Percentiles rank a stretch among this genome's conserved stretches.
Evolutionary conservation across 495 filamentous ascomycete genomes (phyloP).

Genomic region (Trichoderma erinaceum): DNA sequence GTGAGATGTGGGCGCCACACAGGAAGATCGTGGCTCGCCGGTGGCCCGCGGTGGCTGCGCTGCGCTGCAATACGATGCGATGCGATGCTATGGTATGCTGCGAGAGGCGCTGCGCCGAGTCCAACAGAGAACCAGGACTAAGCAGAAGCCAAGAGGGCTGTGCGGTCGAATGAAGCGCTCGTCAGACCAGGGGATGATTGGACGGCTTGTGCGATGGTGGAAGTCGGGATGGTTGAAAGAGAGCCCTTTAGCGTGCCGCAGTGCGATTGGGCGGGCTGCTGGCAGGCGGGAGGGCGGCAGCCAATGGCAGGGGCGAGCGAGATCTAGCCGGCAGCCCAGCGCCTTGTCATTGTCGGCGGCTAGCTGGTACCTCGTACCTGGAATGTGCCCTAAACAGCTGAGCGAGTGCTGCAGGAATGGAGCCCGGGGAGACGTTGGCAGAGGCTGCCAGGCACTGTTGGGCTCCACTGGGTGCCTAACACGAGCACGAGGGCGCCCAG

Average conservation of each 20-base stretch:
- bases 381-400: not conserved
- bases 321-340: constrained; percentile 5
- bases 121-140: not conserved
- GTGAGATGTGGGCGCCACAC: not conserved
- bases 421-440: not conserved
- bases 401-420: not conserved
- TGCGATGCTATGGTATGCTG: no score
- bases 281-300: not conserved
- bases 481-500: no score
- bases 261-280: constrained; percentile 5
- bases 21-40: no score
- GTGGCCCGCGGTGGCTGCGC: not conserved
- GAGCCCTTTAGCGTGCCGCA: not conserved
- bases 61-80: not conserved
- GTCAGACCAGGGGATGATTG: not conserved
- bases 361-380: constrained; percentile 14
- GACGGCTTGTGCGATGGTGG: not conserved
- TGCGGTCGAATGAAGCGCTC: not conserved
- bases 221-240: constrained; percentile 7
- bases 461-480: no score
- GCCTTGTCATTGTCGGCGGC: constrained; percentile 19
- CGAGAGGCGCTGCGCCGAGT: not conserved
- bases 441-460: not conserved
- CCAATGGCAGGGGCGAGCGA: constrained; percentile 8
- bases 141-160: not conserved